Conservation (phyloP, 192 early-diverging fungal species). For the Backusella macrospora region DNA sequence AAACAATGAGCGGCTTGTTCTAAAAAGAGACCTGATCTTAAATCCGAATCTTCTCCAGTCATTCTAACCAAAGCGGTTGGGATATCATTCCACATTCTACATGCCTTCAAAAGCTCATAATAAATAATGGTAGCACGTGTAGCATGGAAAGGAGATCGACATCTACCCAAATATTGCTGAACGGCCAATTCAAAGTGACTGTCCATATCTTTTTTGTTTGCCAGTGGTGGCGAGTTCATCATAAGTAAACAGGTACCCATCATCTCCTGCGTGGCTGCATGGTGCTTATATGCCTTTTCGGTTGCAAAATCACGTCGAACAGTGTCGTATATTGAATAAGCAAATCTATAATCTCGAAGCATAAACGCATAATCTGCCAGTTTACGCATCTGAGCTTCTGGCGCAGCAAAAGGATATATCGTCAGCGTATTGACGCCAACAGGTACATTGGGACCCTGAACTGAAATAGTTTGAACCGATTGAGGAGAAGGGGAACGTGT, state of each 20-base stretch:
- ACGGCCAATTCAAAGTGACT: constrained; percentile 77
- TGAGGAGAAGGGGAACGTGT: constrained; percentile 47
- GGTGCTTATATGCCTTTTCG: constrained; percentile 77
- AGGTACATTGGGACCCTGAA: constrained; percentile 39
- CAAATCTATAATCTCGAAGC: constrained; percentile 92
- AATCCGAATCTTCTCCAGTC: constrained; percentile 78
- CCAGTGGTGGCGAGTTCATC: constrained; percentile 49
- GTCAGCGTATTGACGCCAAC: constrained; percentile 36
- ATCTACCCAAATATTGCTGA: constrained; percentile 65
- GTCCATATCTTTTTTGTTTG: constrained; percentile 54
- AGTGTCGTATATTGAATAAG: constrained; percentile 86
- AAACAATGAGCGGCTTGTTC: constrained; percentile 92
- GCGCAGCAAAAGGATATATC: constrained; percentile 71
- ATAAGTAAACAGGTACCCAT: constrained; percentile 82
- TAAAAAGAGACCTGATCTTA: constrained; percentile 76
- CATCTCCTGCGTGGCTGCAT: constrained; percentile 89
- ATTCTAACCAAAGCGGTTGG: constrained; percentile 69
- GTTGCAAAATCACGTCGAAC: constrained; percentile 84
- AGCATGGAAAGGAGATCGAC: constrained; percentile 64
- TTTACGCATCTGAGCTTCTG: constrained; percentile 89
- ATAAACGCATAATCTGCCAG: constrained; percentile 97
- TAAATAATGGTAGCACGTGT: constrained; percentile 74
- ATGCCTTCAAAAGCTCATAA: constrained; percentile 80
- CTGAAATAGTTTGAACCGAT: constrained; percentile 42
- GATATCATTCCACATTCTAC: constrained; percentile 69